phyloP scores from a whole-genome alignment of 2,329 filamentous ascomycete genomes.

The Exophiala viscosa region DNA sequence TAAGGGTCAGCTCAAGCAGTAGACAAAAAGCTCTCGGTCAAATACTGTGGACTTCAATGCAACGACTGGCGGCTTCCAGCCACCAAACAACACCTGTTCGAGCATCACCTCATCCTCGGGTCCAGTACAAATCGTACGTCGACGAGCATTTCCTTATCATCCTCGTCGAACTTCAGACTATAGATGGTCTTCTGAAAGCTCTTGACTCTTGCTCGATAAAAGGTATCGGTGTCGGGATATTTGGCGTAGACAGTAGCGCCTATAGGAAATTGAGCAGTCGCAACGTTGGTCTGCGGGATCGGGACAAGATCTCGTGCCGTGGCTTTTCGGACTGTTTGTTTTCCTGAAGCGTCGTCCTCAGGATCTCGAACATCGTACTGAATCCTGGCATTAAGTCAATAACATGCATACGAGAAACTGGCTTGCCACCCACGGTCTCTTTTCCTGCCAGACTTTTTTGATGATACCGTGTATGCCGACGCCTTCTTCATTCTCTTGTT shows the following conservation, averaged over 20 bases:
- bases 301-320: constrained; percentile 72
- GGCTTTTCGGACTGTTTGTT: constrained; percentile 51
- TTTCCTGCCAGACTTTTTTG: constrained; percentile 70
- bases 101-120: constrained; percentile 50
- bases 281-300: constrained; percentile 61
- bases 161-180: constrained; percentile 70
- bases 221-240: constrained; percentile 80
- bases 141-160: constrained; percentile 70
- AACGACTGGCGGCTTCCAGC: not conserved
- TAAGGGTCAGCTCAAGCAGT: constrained; percentile 23
- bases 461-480: constrained; percentile 71
- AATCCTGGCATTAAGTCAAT: constrained; percentile 18
- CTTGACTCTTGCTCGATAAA: constrained; percentile 77
- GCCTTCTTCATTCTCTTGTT: constrained; percentile 50
- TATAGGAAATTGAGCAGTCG: constrained; percentile 58
- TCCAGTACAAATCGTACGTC: constrained; percentile 74
- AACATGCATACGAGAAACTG: constrained; percentile 1
- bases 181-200: constrained; percentile 53
- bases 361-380: constrained; percentile 26
- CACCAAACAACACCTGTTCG: constrained; percentile 21
- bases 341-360: constrained; percentile 26
- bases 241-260: constrained; percentile 72
- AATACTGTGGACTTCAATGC: not conserved
- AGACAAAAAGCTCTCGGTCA: constrained; percentile 7
- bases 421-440: constrained; percentile 53